phyloP scores from a whole-genome alignment of 2,329 filamentous ascomycete species.

The Aspergillus ruber region DNA sequence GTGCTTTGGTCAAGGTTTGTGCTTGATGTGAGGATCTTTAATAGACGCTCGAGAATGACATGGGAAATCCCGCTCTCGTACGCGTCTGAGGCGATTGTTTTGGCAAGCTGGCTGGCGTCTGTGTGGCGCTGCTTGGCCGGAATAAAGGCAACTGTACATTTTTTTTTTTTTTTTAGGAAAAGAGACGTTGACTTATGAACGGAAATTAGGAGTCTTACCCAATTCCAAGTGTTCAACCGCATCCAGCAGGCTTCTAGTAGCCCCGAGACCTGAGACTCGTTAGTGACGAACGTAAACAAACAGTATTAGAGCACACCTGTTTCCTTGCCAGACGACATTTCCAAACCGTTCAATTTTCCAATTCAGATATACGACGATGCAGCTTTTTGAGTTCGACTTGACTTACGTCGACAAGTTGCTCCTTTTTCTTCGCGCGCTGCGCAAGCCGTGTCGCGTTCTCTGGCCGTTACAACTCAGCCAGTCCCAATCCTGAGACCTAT shows the following conservation, averaged over 20 bases:
- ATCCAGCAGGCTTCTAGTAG: conserved; percentile 22
- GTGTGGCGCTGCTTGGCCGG: conserved; percentile 61
- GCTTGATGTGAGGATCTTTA: conserved; percentile 61
- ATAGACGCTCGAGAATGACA: conserved; percentile 54
- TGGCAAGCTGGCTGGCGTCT: conserved; percentile 58
- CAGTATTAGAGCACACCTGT: conserved; percentile 11
- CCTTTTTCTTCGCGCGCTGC: background rate
- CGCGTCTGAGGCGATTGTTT: conserved; percentile 55
- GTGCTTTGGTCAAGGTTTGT: conserved; percentile 71
- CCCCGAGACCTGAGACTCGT: conserved; percentile 7
- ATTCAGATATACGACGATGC: too few species aligned
- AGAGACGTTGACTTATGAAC: too few species aligned
- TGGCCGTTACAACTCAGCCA: background rate
- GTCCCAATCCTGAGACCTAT: background rate
- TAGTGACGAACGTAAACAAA: background rate
- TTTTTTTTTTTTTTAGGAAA: too few species aligned
- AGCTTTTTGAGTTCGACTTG: too few species aligned
- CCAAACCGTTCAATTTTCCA: background rate
- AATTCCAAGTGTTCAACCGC: conserved; percentile 33
- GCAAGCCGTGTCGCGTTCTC: conserved; percentile 7
- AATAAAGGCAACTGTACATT: conserved; percentile 28
- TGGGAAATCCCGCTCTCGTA: conserved; percentile 63
- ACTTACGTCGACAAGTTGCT: background rate
- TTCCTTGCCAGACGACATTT: conserved; percentile 14
- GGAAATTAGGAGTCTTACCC: too few species aligned